These are phyloP conservation scores for Sechiopsis laciniata DNA, from an alignment of 306 rosid species.

Conservation along the genomic window DNA sequence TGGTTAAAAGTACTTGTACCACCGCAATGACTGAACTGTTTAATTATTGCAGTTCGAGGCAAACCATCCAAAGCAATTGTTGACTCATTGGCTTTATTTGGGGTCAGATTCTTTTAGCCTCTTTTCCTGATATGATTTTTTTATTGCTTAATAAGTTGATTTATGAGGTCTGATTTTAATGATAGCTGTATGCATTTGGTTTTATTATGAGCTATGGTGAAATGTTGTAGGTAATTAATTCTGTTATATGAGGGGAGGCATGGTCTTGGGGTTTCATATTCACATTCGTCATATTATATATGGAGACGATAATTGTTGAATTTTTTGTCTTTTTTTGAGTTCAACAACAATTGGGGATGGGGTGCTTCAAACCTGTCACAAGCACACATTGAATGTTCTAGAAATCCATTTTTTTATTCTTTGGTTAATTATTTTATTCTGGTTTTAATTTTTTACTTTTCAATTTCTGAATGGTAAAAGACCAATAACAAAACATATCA, in stretches of 20 bases:
- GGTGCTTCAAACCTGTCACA: no score
- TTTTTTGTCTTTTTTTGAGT: no score
- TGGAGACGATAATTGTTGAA: background rate
- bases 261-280: slow-evolving; percentile 6
- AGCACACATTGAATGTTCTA: no score
- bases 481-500: background rate
- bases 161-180: slow-evolving; percentile 8
- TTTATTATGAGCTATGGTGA: background rate
- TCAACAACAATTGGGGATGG: no score
- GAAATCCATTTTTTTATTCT: background rate
- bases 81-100: slow-evolving; percentile 92
- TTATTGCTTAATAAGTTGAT: background rate
- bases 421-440: background rate
- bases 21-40: slow-evolving; percentile 21
- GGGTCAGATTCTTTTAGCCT: slow-evolving; percentile 62
- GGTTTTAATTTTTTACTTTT: background rate
- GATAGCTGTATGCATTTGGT: background rate
- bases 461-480: background rate
- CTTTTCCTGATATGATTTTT: slow-evolving; percentile 23
- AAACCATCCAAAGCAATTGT: slow-evolving; percentile 84
- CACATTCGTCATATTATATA: background rate
- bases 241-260: background rate
- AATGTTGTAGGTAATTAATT: background rate
- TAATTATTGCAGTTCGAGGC: slow-evolving; percentile 75
- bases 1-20: slow-evolving; percentile 18